Conservation (phyloP, 2,329 filamentous ascomycete genomes). For the Claviceps sp. region DNA sequence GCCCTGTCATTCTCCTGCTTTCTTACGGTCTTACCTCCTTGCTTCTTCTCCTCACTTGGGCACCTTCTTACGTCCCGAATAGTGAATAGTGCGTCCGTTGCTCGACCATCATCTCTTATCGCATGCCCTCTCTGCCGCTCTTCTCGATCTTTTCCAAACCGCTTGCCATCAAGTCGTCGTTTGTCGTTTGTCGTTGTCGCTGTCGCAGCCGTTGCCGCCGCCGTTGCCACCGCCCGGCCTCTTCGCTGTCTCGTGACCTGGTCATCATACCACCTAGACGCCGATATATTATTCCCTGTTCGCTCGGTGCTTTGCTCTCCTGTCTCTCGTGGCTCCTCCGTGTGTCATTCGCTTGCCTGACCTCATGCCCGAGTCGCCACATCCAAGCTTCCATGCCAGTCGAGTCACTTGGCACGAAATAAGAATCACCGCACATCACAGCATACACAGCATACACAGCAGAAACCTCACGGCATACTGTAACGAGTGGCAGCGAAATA, state of each 20-base stretch:
- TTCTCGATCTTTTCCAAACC: neutral
- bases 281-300: neutral
- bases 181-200: neutral
- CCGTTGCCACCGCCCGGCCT: neutral
- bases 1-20: neutral
- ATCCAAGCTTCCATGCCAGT: neutral
- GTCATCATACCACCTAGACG: constrained; percentile 1
- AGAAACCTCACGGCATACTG: neutral
- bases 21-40: neutral
- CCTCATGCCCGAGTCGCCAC: neutral
- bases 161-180: neutral
- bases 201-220: neutral
- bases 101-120: neutral
- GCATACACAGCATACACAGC: neutral
- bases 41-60: neutral
- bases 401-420: neutral
- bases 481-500: neutral
- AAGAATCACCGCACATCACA: neutral
- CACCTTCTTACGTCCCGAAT: neutral
- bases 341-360: neutral
- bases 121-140: neutral
- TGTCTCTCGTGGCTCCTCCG: neutral
- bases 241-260: constrained; percentile 2
- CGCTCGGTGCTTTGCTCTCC: neutral
- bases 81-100: neutral